A percentile compares a stretch with the other conserved stretches of the same genome.
phyloP scores from a whole-genome alignment of 2,329 filamentous ascomycete genomes.

The Cordyceps tenuipes region DNA sequence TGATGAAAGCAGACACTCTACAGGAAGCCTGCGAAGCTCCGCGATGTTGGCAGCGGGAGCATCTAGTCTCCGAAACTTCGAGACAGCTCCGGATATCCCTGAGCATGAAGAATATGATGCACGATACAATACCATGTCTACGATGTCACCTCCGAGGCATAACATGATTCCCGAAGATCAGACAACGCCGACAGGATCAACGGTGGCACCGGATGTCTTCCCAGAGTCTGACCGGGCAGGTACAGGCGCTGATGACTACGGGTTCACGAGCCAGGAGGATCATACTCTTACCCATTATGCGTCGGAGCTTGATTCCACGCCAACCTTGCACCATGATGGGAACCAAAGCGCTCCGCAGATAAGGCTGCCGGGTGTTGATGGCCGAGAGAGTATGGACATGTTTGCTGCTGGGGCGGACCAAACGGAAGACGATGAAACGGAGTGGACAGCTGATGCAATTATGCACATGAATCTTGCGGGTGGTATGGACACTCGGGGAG shows the following conservation, averaged over 20 bases:
- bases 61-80: constrained; percentile 48
- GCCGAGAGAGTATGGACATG: constrained; percentile 34
- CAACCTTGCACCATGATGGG: neutral
- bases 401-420: constrained; percentile 19
- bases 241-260: neutral
- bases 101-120: constrained; percentile 50
- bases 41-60: constrained; percentile 33
- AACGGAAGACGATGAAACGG: constrained; percentile 35
- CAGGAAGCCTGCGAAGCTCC: constrained; percentile 43
- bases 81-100: constrained; percentile 50
- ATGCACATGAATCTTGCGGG: constrained; percentile 59
- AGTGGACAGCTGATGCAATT: constrained; percentile 56
- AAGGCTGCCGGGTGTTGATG: constrained; percentile 47
- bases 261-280: neutral
- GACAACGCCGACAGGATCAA: constrained; percentile 15
- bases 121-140: constrained; percentile 33
- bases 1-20: constrained; percentile 38
- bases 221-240: neutral
- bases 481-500: constrained; percentile 7
- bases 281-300: neutral
- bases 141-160: constrained; percentile 24
- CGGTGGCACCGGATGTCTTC: neutral
- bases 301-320: constrained; percentile 12
- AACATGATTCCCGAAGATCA: constrained; percentile 20
- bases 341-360: constrained; percentile 33